These are phyloP conservation scores for Phytopythium cucurbitacearum DNA, from an alignment of 352 stramenopile genomes.

Conservation along the genomic window DNA sequence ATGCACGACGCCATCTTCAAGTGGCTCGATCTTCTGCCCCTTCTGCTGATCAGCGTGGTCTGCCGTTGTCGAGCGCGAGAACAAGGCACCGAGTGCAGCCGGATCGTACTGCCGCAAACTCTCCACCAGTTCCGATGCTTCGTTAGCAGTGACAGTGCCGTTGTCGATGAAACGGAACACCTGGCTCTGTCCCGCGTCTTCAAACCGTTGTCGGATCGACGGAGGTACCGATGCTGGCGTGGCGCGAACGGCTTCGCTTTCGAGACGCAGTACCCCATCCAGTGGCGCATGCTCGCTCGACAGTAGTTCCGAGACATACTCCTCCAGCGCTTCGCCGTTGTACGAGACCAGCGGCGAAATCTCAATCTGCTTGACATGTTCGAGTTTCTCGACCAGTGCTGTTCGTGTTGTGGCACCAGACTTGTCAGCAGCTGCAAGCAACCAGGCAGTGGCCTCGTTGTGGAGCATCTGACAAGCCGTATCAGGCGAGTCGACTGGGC, in stretches of 20 bases:
- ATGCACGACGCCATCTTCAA: constrained; percentile 40
- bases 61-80: constrained; percentile 31
- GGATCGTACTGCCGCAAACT: constrained; percentile 25
- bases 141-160: constrained; percentile 22
- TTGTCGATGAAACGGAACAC: constrained; percentile 47
- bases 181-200: constrained; percentile 32
- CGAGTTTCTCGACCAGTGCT: constrained; percentile 35
- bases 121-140: constrained; percentile 33
- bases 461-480: constrained; percentile 74
- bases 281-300: constrained; percentile 16
- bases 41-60: constrained; percentile 10
- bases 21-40: constrained; percentile 26
- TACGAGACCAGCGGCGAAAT: constrained; percentile 88
- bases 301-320: constrained; percentile 21
- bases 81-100: constrained; percentile 25
- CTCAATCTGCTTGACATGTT: constrained; percentile 41
- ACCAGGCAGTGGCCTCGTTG: constrained; percentile 62
- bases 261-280: constrained; percentile 12
- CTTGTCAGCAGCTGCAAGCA: constrained; percentile 9
- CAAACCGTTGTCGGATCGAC: constrained; percentile 26
- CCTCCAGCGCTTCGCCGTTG: constrained; percentile 74
- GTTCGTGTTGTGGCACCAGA: constrained; percentile 8
- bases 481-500: constrained; percentile 77
- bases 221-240: constrained; percentile 24
- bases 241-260: constrained; percentile 20